phyloP scores from a whole-genome alignment of 176 grass and related monocot species.

The Miscanthus lutarioriparius region DNA sequence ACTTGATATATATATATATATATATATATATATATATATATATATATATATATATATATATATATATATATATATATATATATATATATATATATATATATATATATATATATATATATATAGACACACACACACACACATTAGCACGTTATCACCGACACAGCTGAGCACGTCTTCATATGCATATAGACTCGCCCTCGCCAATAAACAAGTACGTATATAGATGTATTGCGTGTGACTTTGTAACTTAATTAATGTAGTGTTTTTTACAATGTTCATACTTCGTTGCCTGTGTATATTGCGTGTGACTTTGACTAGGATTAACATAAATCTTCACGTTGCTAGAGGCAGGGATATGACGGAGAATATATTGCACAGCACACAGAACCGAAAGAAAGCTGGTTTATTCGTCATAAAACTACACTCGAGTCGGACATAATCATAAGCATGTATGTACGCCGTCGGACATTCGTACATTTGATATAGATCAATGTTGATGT shows the following conservation, averaged over 20 bases:
- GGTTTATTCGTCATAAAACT: neutral
- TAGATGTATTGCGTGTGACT: neutral
- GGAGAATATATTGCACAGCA: conserved; percentile 7
- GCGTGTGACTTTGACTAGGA: too few species aligned
- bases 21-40: neutral
- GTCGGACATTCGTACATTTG: neutral
- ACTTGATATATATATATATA: neutral
- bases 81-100: neutral
- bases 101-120: neutral
- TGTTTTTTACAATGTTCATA: neutral
- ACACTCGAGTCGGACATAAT: neutral
- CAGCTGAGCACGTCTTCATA: neutral
- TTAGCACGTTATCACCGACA: neutral
- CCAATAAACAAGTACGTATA: neutral
- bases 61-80: neutral
- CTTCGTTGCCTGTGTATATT: too few species aligned
- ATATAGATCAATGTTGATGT: neutral
- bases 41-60: neutral
- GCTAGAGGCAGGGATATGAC: neutral
- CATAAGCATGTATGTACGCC: neutral
- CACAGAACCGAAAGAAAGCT: neutral
- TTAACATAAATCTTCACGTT: too few species aligned
- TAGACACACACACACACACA: too few species aligned
- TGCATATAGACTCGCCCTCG: neutral
- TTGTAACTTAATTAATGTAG: neutral